Conservation (phyloP, 495 filamentous ascomycete species). For the Penicillium taxi region DNA sequence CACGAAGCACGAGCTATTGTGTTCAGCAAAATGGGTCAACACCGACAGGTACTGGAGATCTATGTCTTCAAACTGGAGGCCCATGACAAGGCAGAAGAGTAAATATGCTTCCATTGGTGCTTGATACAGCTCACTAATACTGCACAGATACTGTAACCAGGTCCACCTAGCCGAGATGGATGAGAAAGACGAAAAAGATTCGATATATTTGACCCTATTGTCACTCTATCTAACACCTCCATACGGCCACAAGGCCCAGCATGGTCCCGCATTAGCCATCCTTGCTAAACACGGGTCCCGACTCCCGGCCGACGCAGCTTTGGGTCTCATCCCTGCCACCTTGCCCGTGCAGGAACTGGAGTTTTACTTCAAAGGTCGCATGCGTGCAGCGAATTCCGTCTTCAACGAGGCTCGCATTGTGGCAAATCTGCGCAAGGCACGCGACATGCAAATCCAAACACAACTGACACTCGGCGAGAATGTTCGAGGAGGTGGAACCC, state of each 20-base stretch:
- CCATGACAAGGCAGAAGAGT: constrained; percentile 89
- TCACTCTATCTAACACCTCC: constrained; percentile 86
- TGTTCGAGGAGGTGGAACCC: constrained; percentile 40
- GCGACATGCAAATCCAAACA: constrained; percentile 63
- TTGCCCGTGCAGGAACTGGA: constrained; percentile 74
- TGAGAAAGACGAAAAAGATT: constrained; percentile 50
- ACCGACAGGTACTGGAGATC: constrained; percentile 88
- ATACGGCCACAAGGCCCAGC: constrained; percentile 60
- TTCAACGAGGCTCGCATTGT: constrained; percentile 73
- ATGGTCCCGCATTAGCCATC: constrained; percentile 73
- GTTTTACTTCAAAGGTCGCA: constrained; percentile 85
- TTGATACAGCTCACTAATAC: constrained; percentile 1
- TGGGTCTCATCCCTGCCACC: constrained; percentile 74
- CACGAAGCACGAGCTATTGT: constrained; percentile 89
- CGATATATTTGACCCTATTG: constrained; percentile 85
- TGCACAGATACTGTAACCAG: constrained; percentile 76
- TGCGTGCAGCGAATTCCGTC: constrained; percentile 75
- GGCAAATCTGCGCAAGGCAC: constrained; percentile 62
- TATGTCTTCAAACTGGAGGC: constrained; percentile 92
- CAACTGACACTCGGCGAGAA: constrained; percentile 60
- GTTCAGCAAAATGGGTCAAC: constrained; percentile 89
- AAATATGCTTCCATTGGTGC: constrained; percentile 3
- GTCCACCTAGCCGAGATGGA: constrained; percentile 51
- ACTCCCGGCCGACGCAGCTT: constrained; percentile 74
- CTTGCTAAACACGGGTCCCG: constrained; percentile 87